Conservation (phyloP, 169 alveolate species). For the Cryptosporidium viatorum region DNA sequence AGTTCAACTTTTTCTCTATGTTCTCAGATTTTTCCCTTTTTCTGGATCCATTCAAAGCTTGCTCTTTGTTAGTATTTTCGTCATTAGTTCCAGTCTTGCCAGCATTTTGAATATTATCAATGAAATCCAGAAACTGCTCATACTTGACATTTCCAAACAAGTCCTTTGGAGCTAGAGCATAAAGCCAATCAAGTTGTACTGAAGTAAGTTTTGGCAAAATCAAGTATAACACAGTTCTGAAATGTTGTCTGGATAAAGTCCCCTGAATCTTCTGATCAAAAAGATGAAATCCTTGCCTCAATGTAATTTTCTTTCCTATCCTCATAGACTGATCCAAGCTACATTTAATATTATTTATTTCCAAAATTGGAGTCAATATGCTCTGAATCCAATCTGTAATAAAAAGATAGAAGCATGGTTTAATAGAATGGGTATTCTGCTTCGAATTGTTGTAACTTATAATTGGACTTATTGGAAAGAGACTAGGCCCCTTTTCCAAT, state of each 20-base stretch:
- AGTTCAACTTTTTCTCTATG: not conserved
- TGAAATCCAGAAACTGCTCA: conserved; percentile 39
- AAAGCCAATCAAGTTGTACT: conserved; percentile 64
- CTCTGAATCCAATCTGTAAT: conserved; percentile 58
- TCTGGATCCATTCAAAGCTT: not conserved
- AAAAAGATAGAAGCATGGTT: conserved; percentile 23
- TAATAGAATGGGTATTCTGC: not conserved
- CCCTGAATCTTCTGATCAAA: conserved; percentile 43
- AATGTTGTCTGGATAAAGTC: conserved; percentile 58
- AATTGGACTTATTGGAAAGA: conserved; percentile 1
- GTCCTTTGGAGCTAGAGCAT: conserved; percentile 61
- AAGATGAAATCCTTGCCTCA: conserved; percentile 37
- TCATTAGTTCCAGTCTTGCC: not conserved
- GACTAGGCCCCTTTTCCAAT: not conserved
- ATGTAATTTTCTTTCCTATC: conserved; percentile 15
- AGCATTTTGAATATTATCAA: conserved; percentile 20
- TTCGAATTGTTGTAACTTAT: not conserved
- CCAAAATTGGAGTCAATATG: conserved; percentile 30
- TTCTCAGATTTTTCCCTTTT: not conserved
- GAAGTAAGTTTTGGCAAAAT: conserved; percentile 57
- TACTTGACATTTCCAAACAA: conserved; percentile 59
- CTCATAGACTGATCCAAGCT: not conserved
- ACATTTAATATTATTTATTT: not conserved
- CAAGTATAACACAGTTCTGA: conserved; percentile 60
- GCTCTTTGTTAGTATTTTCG: not conserved